Percentiles rank a stretch among this genome's conserved stretches.
phyloP scores from a whole-genome alignment of 169 alveolate species.

The Eimeria tenella region DNA sequence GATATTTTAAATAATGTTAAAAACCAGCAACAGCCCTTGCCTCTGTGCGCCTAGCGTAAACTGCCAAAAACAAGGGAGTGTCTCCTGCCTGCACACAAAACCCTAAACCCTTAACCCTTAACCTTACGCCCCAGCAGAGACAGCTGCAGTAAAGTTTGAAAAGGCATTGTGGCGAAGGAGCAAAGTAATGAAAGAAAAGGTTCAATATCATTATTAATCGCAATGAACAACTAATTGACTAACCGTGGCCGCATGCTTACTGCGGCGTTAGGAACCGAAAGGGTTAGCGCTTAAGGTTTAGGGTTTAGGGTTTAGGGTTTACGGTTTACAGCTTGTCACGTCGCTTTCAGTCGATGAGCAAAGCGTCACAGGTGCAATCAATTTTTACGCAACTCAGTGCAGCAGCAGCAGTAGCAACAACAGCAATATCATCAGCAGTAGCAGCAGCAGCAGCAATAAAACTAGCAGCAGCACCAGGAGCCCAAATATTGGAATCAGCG shows the following conservation, averaged over 20 bases:
- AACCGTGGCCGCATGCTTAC: background rate
- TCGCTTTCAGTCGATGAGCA: background rate
- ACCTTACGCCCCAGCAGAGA: background rate
- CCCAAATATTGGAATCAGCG: too few relatives aligned
- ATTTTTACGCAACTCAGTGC: too few relatives aligned
- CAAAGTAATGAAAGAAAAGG: background rate
- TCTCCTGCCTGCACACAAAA: conserved; percentile 76
- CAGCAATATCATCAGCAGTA: too few relatives aligned
- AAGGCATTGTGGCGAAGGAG: background rate
- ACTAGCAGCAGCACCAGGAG: too few relatives aligned
- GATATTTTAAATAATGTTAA: too few relatives aligned
- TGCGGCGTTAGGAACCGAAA: background rate
- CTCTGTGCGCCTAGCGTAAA: conserved; percentile 59
- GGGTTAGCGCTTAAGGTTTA: background rate
- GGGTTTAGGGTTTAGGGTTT: background rate
- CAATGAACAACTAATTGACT: too few relatives aligned
- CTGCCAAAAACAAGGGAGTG: conserved; percentile 77
- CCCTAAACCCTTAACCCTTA: background rate
- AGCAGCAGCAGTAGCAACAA: too few relatives aligned
- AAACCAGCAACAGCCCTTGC: too few relatives aligned
- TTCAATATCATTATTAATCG: too few relatives aligned
- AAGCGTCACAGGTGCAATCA: too few relatives aligned
- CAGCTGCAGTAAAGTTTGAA: background rate
- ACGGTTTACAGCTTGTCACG: background rate
- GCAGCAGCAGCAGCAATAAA: too few relatives aligned